These are phyloP conservation scores for Talaromyces trachyspermus DNA, from an alignment of 495 filamentous ascomycete species.

Conservation along the genomic window DNA sequence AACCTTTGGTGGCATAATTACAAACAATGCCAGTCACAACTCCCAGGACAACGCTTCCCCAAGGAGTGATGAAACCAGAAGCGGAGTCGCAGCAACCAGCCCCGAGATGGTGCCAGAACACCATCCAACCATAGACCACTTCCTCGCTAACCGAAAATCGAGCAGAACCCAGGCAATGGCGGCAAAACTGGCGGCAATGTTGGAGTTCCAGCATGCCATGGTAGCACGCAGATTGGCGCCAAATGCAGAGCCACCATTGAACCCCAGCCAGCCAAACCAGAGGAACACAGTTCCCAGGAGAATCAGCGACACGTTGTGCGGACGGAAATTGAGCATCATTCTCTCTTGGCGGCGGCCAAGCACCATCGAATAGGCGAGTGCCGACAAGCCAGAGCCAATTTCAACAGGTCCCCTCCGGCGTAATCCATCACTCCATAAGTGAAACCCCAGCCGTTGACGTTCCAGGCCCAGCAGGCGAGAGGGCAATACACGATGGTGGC, in stretches of 20 bases:
- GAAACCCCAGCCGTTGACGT: constrained; percentile 85
- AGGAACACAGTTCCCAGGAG: constrained; percentile 90
- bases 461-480: constrained; percentile 93
- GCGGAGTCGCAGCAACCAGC: constrained; percentile 89
- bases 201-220: constrained; percentile 97
- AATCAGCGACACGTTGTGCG: constrained; percentile 97
- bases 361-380: constrained; percentile 90
- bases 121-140: constrained; percentile 99
- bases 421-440: constrained; percentile 94
- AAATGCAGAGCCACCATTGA: constrained; percentile 97
- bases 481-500: constrained; percentile 97
- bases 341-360: constrained; percentile 95
- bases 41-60: constrained; percentile 81
- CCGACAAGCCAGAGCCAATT: constrained; percentile 87
- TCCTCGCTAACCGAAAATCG: constrained; percentile 88
- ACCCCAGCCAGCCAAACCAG: constrained; percentile 98
- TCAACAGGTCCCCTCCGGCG: constrained; percentile 97
- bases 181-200: constrained; percentile 82
- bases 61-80: constrained; percentile 80
- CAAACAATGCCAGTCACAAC: constrained; percentile 76
- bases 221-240: constrained; percentile 91
- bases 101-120: constrained; percentile 91
- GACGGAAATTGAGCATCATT: constrained; percentile 95
- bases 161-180: constrained; percentile 86
- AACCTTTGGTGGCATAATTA: constrained; percentile 90